Percentiles rank a stretch among this genome's conserved stretches.
Conservation (phyloP, 2,329 filamentous ascomycete genomes). For the Alternaria triticimaculans region DNA sequence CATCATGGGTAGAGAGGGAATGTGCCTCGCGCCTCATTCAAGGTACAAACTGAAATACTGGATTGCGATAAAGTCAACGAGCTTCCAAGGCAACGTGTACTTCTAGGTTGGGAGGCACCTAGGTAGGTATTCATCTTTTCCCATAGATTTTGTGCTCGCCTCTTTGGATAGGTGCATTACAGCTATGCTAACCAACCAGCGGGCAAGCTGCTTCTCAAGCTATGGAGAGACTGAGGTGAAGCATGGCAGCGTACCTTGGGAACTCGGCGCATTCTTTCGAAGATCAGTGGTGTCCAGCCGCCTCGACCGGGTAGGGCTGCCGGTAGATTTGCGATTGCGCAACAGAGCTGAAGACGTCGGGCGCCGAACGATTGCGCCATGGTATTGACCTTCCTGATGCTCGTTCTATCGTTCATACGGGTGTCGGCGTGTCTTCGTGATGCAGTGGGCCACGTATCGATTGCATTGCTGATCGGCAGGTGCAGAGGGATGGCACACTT, state of each 20-base stretch:
- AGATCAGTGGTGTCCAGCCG: neutral
- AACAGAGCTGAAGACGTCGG: neutral
- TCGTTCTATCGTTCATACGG: neutral
- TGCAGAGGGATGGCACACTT: neutral
- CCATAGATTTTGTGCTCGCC: neutral
- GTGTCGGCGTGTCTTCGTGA: neutral
- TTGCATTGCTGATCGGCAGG: neutral
- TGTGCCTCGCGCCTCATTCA: neutral
- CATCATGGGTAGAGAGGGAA: neutral
- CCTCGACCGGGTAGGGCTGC: neutral
- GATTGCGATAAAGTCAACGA: neutral
- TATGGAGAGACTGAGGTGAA: neutral
- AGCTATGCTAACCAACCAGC: neutral
- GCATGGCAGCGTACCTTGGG: neutral
- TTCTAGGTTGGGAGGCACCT: neutral
- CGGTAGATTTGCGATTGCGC: neutral
- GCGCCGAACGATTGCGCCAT: neutral
- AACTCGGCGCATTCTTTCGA: neutral
- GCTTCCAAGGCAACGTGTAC: neutral
- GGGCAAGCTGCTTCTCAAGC: neutral
- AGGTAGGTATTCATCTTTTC: neutral
- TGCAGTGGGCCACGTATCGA: neutral
- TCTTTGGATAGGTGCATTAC: neutral
- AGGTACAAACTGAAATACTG: neutral
- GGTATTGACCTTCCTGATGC: neutral